Percentiles rank a stretch among this genome's conserved stretches.
Conservation (phyloP, 1,139 yeast species). For the Suhomyces ambrosiae region DNA sequence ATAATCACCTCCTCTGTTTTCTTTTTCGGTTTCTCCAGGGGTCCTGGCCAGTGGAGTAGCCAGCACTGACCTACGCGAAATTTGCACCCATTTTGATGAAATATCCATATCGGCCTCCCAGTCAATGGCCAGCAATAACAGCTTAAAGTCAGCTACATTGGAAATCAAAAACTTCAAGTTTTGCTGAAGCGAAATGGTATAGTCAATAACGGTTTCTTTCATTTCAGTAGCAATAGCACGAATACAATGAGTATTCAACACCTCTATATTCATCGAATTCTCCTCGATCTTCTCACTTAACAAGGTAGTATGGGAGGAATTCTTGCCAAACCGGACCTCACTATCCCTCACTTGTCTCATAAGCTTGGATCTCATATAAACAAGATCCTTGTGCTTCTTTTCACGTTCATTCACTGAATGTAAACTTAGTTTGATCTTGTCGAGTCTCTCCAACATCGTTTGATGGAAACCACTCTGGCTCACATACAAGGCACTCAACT, state of each 20-base stretch:
- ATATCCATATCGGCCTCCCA: constrained; percentile 13
- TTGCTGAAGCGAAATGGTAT: constrained; percentile 38
- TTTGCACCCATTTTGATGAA: constrained; percentile 9
- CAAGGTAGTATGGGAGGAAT: constrained; percentile 40
- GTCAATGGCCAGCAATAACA: constrained; percentile 8
- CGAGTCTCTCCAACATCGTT: constrained; percentile 40
- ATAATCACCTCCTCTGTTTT: neutral
- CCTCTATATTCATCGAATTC: constrained; percentile 44
- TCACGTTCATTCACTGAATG: constrained; percentile 54
- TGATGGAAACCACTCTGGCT: constrained; percentile 37
- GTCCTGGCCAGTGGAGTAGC: neutral
- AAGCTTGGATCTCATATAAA: constrained; percentile 34
- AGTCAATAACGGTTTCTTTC: constrained; percentile 47
- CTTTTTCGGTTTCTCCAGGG: neutral
- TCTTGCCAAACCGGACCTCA: constrained; percentile 50
- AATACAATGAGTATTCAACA: constrained; percentile 52
- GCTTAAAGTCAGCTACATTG: constrained; percentile 30
- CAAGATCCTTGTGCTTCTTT: constrained; percentile 42
- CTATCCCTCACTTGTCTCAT: constrained; percentile 38
- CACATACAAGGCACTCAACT: constrained; percentile 40
- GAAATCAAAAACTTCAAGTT: constrained; percentile 32
- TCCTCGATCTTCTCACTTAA: constrained; percentile 54
- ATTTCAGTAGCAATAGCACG: constrained; percentile 49
- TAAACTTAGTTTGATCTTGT: constrained; percentile 43
- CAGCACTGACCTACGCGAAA: neutral